A percentile compares a stretch with the other conserved stretches of the same genome.
phyloP scores from a whole-genome alignment of 805 yeast species.

The Metschnikowia matae region DNA sequence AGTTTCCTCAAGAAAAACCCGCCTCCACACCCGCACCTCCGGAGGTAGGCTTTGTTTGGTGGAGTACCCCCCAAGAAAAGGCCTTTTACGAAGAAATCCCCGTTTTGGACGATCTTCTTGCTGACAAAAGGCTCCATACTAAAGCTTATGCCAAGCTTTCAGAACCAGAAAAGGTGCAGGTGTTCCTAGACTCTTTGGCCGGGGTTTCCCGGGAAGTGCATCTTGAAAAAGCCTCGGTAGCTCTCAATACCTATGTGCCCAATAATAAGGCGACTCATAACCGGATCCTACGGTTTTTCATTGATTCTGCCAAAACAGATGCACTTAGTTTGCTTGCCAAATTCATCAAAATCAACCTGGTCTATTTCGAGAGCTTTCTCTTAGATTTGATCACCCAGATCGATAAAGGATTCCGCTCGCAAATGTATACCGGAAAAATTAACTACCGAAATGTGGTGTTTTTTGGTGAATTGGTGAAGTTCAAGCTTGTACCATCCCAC shows the following conservation, averaged over 20 bases:
- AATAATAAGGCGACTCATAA: slow-evolving; percentile 71
- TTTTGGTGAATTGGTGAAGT: slow-evolving; percentile 72
- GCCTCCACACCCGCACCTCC: slow-evolving; percentile 6
- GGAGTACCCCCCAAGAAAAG: slow-evolving; percentile 67
- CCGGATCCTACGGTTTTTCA: slow-evolving; percentile 53
- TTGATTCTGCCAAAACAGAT: slow-evolving; percentile 42
- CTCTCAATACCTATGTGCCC: slow-evolving; percentile 48
- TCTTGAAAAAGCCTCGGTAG: slow-evolving; percentile 44
- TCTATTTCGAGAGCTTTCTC: slow-evolving; percentile 45
- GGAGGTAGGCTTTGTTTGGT: slow-evolving; percentile 23
- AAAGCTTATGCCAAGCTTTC: slow-evolving; percentile 11
- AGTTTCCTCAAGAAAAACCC: slow-evolving; percentile 19
- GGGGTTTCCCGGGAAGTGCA: slow-evolving; percentile 43
- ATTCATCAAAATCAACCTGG: slow-evolving; percentile 60
- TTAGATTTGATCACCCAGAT: slow-evolving; percentile 50
- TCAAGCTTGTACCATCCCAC: slow-evolving; percentile 67
- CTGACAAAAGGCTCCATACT: slow-evolving; percentile 11
- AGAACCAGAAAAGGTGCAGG: slow-evolving; percentile 39
- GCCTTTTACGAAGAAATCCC: slow-evolving; percentile 61
- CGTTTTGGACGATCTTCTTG: slow-evolving; percentile 29
- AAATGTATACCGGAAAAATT: slow-evolving; percentile 48
- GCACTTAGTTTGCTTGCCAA: slow-evolving; percentile 54
- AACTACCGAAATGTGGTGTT: slow-evolving; percentile 57
- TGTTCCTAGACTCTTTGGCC: slow-evolving; percentile 42
- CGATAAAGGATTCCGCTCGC: slow-evolving; percentile 59